These are phyloP conservation scores for Solanum hybrid DNA, from an alignment of 305 asterid species.

Conservation along the genomic window DNA sequence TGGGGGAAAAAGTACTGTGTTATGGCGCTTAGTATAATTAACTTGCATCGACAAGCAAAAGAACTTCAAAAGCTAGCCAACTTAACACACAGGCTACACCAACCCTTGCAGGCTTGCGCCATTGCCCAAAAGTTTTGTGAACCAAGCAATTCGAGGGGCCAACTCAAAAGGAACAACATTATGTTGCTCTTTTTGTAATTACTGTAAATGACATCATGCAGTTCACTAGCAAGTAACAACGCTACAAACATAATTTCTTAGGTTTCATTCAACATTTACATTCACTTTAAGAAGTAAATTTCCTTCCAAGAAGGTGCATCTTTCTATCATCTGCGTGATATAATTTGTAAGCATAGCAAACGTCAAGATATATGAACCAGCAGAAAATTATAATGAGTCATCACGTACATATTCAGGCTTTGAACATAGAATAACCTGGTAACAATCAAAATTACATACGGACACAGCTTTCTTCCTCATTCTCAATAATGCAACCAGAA, in stretches of 20 bases:
- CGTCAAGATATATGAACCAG: neutral
- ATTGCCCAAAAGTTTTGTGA: too few species aligned
- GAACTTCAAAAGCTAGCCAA: too few species aligned
- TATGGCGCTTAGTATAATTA: too few species aligned
- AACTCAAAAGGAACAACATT: neutral
- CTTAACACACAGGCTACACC: neutral
- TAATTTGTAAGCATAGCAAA: neutral
- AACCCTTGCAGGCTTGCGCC: too few species aligned
- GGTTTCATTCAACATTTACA: neutral
- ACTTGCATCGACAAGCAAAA: too few species aligned
- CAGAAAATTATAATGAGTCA: neutral
- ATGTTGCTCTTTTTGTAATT: neutral
- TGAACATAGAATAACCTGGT: neutral
- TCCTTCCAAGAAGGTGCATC: neutral
- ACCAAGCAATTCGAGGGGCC: too few species aligned
- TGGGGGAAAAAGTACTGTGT: too few species aligned
- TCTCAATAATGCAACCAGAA: neutral
- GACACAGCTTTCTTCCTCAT: neutral
- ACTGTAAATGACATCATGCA: neutral
- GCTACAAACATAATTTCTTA: neutral
- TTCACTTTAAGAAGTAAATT: neutral
- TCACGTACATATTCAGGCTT: neutral
- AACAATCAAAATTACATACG: neutral
- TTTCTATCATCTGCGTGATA: neutral
- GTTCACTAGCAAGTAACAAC: neutral